Conservation (phyloP, 108 stramenopile species). For the Cyclotella sp. region DNA sequence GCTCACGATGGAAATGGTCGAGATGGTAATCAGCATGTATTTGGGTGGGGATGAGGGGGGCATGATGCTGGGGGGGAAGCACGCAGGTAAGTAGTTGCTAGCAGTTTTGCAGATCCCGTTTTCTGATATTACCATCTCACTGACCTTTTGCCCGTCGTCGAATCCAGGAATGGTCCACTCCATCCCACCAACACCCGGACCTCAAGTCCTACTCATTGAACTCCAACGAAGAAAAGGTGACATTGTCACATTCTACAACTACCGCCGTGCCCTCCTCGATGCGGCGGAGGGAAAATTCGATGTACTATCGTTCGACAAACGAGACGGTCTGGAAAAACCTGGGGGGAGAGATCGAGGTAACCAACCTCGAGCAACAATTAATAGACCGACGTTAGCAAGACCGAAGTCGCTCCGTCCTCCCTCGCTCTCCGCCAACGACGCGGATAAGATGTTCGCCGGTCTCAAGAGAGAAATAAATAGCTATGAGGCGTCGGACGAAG, state of each 20-base stretch:
- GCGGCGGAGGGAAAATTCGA: conserved; percentile 83
- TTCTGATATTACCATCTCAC: neutral
- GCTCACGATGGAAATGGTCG: conserved; percentile 47
- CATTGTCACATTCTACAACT: conserved; percentile 82
- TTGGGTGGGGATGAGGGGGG: conserved; percentile 35
- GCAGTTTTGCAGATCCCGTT: neutral
- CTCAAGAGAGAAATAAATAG: conserved; percentile 53
- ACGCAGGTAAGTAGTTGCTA: conserved; percentile 14
- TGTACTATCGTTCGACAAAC: conserved; percentile 30
- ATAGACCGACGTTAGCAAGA: conserved; percentile 33
- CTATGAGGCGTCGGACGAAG: conserved; percentile 53
- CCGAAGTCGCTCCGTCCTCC: conserved; percentile 34
- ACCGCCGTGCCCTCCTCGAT: conserved; percentile 75
- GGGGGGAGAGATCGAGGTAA: conserved; percentile 48
- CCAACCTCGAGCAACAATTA: conserved; percentile 44
- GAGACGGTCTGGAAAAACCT: conserved; percentile 48
- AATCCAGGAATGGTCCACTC: conserved; percentile 15
- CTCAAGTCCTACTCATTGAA: conserved; percentile 62
- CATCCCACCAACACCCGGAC: conserved; percentile 25
- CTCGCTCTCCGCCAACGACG: conserved; percentile 48
- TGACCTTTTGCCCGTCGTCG: neutral
- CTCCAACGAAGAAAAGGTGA: conserved; percentile 82
- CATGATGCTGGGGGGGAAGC: conserved; percentile 39
- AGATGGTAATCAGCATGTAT: conserved; percentile 52
- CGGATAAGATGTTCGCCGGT: conserved; percentile 35